Evolutionary conservation across 2,329 filamentous ascomycete genomes (phyloP).

Genomic region (Colletotrichum kahawae): DNA sequence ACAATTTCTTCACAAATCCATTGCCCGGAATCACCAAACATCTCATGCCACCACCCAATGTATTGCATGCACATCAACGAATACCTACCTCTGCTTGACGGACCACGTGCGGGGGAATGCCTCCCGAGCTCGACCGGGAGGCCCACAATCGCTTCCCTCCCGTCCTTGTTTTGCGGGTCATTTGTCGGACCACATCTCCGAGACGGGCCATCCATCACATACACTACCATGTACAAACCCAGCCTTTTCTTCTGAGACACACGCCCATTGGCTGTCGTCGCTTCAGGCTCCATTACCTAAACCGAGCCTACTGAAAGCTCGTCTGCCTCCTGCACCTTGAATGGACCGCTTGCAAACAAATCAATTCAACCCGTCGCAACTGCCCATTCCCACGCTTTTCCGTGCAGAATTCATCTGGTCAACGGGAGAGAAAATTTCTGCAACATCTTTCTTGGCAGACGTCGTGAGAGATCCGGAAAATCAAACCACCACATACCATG

Average conservation of each 20-base stretch:
- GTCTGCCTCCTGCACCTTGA: background rate
- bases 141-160: background rate
- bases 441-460: background rate
- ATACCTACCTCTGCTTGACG: background rate
- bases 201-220: background rate
- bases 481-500: background rate
- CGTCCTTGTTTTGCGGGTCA: conserved; percentile 18
- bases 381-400: background rate
- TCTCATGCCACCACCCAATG: background rate
- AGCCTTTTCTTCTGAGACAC: background rate
- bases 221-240: background rate
- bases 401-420: background rate
- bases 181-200: conserved; percentile 11
- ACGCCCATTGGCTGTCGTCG: background rate
- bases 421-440: background rate
- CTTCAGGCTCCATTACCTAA: background rate
- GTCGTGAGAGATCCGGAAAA: background rate
- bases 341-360: conserved; percentile 1
- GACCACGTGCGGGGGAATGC: background rate
- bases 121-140: conserved; percentile 4
- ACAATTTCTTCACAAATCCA: background rate
- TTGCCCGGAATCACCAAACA: background rate
- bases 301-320: background rate
- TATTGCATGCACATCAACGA: background rate
- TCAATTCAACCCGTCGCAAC: background rate